Conservation (phyloP, 2,329 filamentous ascomycete genomes). For the Trichoderma lentiforme region DNA sequence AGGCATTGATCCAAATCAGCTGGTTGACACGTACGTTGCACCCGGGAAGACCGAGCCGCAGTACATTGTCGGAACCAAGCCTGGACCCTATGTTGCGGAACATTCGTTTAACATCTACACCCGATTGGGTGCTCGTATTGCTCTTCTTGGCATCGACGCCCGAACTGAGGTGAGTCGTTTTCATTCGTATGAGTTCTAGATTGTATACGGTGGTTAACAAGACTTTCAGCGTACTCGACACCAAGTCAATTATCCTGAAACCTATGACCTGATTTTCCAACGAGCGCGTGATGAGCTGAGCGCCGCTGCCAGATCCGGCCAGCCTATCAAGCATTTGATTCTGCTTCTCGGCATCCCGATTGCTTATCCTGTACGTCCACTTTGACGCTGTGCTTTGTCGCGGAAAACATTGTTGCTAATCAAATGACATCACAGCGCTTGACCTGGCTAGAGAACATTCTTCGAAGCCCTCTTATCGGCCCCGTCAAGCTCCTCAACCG, state of each 20-base stretch:
- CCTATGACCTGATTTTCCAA: conserved; percentile 79
- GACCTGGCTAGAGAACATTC: conserved; percentile 94
- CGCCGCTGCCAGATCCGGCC: conserved; percentile 61
- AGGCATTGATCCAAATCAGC: conserved; percentile 66
- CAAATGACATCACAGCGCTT: conserved; percentile 55
- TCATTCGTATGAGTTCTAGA: not conserved
- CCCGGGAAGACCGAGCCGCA: conserved; percentile 56
- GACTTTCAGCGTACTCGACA: conserved; percentile 68
- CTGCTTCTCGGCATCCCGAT: conserved; percentile 84
- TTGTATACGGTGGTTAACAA: not conserved
- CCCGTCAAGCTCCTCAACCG: conserved; percentile 88
- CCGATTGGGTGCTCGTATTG: conserved; percentile 75
- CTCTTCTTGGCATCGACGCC: conserved; percentile 86
- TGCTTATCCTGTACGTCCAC: conserved; percentile 66
- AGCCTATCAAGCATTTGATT: conserved; percentile 84
- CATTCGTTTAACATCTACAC: conserved; percentile 84
- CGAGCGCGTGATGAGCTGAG: conserved; percentile 70
- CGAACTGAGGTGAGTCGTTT: conserved; percentile 67
- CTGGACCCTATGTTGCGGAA: conserved; percentile 86
- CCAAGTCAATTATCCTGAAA: conserved; percentile 91
- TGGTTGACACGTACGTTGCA: conserved; percentile 71
- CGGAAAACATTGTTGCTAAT: not conserved
- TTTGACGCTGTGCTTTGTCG: conserved; percentile 29
- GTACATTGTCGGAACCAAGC: conserved; percentile 74
- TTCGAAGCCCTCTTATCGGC: conserved; percentile 80